Percentiles rank a stretch among this genome's conserved stretches.
phyloP scores from a whole-genome alignment of 108 stramenopile species.

The Aureococcus anophagefferens region DNA sequence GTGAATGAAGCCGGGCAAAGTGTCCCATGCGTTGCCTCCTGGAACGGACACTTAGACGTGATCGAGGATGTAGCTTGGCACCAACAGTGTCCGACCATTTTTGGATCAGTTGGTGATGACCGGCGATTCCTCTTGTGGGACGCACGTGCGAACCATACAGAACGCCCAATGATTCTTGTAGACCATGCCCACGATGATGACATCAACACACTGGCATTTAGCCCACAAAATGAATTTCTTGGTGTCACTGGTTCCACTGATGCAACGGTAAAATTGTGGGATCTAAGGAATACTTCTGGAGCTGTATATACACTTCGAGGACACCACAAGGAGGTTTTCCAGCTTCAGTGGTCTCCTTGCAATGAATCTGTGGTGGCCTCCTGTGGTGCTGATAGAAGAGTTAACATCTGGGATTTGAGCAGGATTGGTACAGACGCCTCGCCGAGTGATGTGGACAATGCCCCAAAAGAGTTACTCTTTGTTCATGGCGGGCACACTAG shows the following conservation, averaged over 20 bases:
- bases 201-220: conserved; percentile 80
- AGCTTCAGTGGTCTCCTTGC: conserved; percentile 80
- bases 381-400: conserved; percentile 84
- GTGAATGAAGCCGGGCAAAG: conserved; percentile 30
- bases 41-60: conserved; percentile 62
- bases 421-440: conserved; percentile 90
- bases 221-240: conserved; percentile 73
- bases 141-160: too few species aligned
- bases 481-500: conserved; percentile 93
- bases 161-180: conserved; percentile 4
- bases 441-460: conserved; percentile 72
- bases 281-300: conserved; percentile 69
- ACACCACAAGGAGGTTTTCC: conserved; percentile 80
- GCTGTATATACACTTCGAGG: conserved; percentile 66
- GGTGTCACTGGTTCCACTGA: conserved; percentile 83
- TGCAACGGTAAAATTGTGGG: conserved; percentile 82
- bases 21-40: background rate
- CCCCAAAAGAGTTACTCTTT: conserved; percentile 94
- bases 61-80: conserved; percentile 98
- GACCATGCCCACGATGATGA: conserved; percentile 66
- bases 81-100: conserved; percentile 60
- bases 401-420: conserved; percentile 81
- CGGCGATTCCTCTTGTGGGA: conserved; percentile 73
- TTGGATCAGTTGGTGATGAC: conserved; percentile 87
- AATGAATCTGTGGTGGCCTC: conserved; percentile 73